A percentile compares a stretch with the other conserved stretches of the same genome.
Conservation (phyloP, 1,284 basidiomycete species). For the Ganoderma lucidum region DNA sequence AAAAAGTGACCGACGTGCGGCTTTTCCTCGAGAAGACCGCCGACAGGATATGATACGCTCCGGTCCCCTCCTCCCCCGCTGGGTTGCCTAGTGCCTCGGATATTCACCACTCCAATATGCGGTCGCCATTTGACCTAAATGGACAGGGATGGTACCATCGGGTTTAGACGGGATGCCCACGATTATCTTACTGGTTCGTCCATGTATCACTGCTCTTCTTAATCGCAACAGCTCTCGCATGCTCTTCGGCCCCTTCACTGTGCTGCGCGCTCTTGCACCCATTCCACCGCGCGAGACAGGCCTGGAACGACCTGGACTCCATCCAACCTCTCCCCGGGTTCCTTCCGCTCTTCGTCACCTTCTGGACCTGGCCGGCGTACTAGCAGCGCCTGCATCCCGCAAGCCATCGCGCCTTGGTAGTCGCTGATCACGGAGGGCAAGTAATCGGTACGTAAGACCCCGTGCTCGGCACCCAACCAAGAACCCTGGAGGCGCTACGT, state of each 20-base stretch:
- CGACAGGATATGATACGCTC: slow-evolving; percentile 2
- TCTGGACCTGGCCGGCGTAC: slow-evolving; percentile 58
- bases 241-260: background rate
- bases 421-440: slow-evolving; percentile 54
- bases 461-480: too few species aligned
- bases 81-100: background rate
- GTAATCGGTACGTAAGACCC: background rate
- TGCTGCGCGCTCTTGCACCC: slow-evolving; percentile 33
- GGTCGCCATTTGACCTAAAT: background rate
- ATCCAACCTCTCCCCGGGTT: slow-evolving; percentile 48
- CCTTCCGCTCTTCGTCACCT: slow-evolving; percentile 57
- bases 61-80: background rate
- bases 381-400: slow-evolving; percentile 67
- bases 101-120: background rate
- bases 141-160: background rate
- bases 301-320: slow-evolving; percentile 49
- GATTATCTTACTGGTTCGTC: slow-evolving; percentile 23
- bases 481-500: slow-evolving; percentile 32
- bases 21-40: slow-evolving; percentile 28
- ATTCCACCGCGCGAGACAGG: slow-evolving; percentile 51
- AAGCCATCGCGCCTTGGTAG: slow-evolving; percentile 66
- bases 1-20: slow-evolving; percentile 74
- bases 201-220: slow-evolving; percentile 23
- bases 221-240: slow-evolving; percentile 16
- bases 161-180: background rate